Evolutionary conservation across 768 basidiomycete species (phyloP), one percentile per base, ranked within the genome.

Genomic region (Collybia mongolica): DNA sequence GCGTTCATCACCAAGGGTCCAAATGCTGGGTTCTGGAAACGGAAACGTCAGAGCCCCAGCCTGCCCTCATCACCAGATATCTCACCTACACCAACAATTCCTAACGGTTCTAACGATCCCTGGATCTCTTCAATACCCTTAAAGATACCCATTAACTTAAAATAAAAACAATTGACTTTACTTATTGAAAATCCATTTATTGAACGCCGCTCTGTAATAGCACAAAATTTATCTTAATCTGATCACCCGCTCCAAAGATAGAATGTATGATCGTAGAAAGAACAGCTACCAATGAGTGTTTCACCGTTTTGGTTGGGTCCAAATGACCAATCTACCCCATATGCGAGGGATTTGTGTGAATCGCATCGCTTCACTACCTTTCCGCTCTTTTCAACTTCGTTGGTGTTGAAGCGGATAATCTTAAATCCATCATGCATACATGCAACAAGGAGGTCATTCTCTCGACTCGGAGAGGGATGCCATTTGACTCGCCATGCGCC

Each of bases 381-480:
- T 19, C 48, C 64, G 26, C 32, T 59, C 17, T 54, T 54, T 19
- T 46, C 39, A 11, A 4, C 56, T 22, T 49, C 47, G 37, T 63
- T 67, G 51, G 90, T 80, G 4, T 62, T 65, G 56, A 90, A 82
- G 1, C 67, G 73, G 40, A 93, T 65, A 5, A 96, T 75, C 63
- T 97, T 97, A 78, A 93, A 95, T 8, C 96, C 95, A 54, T 93
- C 93, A 62, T 96, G 95, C 97, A 98, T 99, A 62, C 90, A 93
- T 0, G 95, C 97, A n/a, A 93, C 83, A 17, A 98, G 79, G 1
- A 98, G 75, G 60, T 95, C 90, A 32, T 78, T 60, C 54, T 76
- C 79, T 39, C 93, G 79, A n/a, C 61, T 57, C 2, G 75, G 55
- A 4, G 79, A 80, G 6, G 95, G 93, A 67, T 98, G 93, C 93